phyloP scores from a whole-genome alignment of 345 rosid species.

The Arabis hirsuta region DNA sequence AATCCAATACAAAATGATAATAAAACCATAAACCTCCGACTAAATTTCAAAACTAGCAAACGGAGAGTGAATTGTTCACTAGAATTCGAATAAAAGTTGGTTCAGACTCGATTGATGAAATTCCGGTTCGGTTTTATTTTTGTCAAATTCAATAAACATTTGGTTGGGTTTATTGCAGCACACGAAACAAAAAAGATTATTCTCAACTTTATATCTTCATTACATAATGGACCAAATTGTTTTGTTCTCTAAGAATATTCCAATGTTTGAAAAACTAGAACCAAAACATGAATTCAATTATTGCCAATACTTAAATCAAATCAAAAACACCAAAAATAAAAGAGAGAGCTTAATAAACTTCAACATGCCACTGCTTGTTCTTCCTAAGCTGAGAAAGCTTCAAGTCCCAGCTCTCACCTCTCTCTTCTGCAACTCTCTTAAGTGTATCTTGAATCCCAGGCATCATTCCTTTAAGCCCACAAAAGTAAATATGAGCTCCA shows the following conservation, averaged over 20 bases:
- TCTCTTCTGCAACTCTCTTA: conserved; percentile 84
- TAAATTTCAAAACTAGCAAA: too few species aligned
- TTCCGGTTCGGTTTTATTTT: too few species aligned
- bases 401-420: conserved; percentile 93
- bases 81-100: too few species aligned
- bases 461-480: conserved; percentile 99
- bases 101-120: too few species aligned
- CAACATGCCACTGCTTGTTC: conserved; percentile 99
- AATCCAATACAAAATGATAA: too few species aligned
- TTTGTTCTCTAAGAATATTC: conserved; percentile 35
- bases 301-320: conserved; percentile 27
- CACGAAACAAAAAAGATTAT: conserved; percentile 8
- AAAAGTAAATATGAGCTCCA: conserved; percentile 96
- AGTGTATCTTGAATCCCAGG: conserved; percentile 96
- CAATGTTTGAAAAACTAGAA: conserved; percentile 18
- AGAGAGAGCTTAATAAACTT: conserved; percentile 61
- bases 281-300: conserved; percentile 19
- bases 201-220: conserved; percentile 16
- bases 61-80: too few species aligned
- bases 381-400: conserved; percentile 96
- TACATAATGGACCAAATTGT: background rate
- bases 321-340: conserved; percentile 8
- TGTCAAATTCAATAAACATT: background rate
- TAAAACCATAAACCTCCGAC: too few species aligned
- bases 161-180: conserved; percentile 30